Evolutionary conservation across 1,139 yeast species (phyloP).

Genomic region (Sugiyamaella novakii): DNA sequence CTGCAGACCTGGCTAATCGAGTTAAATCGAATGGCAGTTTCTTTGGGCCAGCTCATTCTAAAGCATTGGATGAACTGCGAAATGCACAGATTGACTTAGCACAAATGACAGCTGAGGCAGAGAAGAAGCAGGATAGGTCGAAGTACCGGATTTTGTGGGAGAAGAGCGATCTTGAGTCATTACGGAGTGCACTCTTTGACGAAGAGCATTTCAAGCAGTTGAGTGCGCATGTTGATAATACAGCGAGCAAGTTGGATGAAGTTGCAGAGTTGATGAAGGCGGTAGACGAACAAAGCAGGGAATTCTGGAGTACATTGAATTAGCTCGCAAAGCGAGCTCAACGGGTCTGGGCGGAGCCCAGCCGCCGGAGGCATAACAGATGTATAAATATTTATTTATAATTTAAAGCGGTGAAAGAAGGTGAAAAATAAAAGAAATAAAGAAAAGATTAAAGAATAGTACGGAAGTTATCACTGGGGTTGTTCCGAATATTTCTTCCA

Average conservation of each 20-base stretch:
- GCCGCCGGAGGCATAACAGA: neutral
- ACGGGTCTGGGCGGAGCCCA: neutral
- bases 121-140: slow-evolving; percentile 34
- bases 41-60: slow-evolving; percentile 63
- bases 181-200: slow-evolving; percentile 47
- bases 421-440: neutral
- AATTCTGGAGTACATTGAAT: slow-evolving; percentile 34
- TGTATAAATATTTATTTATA: too few species aligned
- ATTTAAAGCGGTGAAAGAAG: neutral
- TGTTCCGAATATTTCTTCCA: too few species aligned
- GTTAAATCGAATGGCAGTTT: slow-evolving; percentile 57
- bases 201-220: slow-evolving; percentile 49
- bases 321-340: neutral
- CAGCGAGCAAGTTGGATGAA: slow-evolving; percentile 46
- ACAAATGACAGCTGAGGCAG: slow-evolving; percentile 51
- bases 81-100: slow-evolving; percentile 63
- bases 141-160: slow-evolving; percentile 40
- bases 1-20: slow-evolving; percentile 62
- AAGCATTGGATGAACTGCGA: slow-evolving; percentile 58
- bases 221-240: slow-evolving; percentile 45
- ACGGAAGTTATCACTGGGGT: too few species aligned
- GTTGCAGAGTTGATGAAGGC: slow-evolving; percentile 47
- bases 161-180: slow-evolving; percentile 37
- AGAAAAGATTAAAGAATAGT: neutral
- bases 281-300: slow-evolving; percentile 41